Evolutionary conservation across 495 filamentous ascomycete genomes (phyloP), one percentile per base, ranked within the genome.

Genomic region (Podospora tetraspora): DNA sequence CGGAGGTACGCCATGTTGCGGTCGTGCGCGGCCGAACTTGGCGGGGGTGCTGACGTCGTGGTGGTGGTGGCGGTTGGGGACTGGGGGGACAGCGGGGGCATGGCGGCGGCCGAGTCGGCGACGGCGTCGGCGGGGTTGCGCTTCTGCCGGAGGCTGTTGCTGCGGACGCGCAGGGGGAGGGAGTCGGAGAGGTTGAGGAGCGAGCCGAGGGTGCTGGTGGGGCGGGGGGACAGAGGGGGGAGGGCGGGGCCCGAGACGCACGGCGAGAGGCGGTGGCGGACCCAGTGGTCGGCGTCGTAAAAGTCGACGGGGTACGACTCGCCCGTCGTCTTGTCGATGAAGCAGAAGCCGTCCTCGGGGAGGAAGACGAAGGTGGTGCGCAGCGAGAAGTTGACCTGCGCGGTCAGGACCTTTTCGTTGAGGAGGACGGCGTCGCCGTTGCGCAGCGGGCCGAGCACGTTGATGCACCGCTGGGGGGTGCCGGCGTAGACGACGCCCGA

Each of bases 321-420:
- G 68, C 89, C 89, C 0, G 92, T 96, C 62, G 85, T 74, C 70
- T 90, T 91, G 80, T 97, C 88, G 72, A 97, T 84, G 74, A 97
- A 99, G 78, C 93, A 96, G 74, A 87, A 86, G 0, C 94, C 94
- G 72, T 94, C 89, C 68, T 97, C 90, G 3, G 95, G 94, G 1
- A 99, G 84, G 23, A 97, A 88, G 23, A 89, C 86, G 72, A 90
- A 99, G 65, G 86, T 91, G 3, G 92, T 97, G 8, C 94, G 90
- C 57, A 99, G 86, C 1, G 91, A 92, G 78, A 99, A 97, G 77
- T 94, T 96, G 62, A 97, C 94, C 77, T 97, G 93, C 0, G 95
- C 93, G 1, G 94, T 97, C 2, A 99, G 83, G 2, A 97, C 91
- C 66, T 92, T 91, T 23, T 92, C 93, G 74, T 92, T 96, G 37